Evolutionary conservation across 202 grass and related monocot genomes (phyloP).

Genomic region (Brachypodium distachyon): DNA sequence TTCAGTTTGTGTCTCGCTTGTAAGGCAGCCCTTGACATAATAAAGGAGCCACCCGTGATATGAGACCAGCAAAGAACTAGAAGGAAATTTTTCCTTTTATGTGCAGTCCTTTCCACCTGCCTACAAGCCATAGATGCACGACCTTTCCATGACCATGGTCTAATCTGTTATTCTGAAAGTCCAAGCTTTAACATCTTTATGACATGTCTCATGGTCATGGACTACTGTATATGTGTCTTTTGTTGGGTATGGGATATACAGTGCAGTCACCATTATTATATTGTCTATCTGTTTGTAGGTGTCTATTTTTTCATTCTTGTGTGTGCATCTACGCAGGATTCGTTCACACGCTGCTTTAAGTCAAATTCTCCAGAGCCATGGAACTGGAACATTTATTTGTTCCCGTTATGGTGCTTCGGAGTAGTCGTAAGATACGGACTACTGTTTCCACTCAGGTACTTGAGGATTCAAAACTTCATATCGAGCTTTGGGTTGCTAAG

Average conservation of each 20-base stretch:
- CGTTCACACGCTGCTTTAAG: constrained; percentile 97
- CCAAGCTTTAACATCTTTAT: not conserved
- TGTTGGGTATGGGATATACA: not conserved
- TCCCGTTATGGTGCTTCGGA: constrained; percentile 96
- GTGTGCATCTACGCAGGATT: constrained; percentile 54
- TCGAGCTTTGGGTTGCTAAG: not conserved
- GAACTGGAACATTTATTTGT: constrained; percentile 99
- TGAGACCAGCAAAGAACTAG: not conserved
- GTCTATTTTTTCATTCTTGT: not conserved
- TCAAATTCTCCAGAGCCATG: constrained; percentile 96
- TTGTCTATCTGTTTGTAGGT: constrained; percentile 11
- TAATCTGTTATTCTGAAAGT: not conserved
- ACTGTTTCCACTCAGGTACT: constrained; percentile 82
- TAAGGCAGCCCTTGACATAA: not conserved
- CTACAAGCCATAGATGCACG: not conserved
- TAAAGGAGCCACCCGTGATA: not conserved
- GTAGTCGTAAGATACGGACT: constrained; percentile 79
- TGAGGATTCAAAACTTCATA: not conserved
- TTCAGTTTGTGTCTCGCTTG: not conserved
- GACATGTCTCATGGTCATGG: not conserved
- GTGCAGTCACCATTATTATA: not conserved
- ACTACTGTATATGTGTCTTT: not conserved
- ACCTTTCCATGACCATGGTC: not conserved
- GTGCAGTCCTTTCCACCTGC: not conserved
- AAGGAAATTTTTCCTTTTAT: not conserved